phyloP scores from a whole-genome alignment of 164 flowering plant genomes.

The Houttuynia cordata region DNA sequence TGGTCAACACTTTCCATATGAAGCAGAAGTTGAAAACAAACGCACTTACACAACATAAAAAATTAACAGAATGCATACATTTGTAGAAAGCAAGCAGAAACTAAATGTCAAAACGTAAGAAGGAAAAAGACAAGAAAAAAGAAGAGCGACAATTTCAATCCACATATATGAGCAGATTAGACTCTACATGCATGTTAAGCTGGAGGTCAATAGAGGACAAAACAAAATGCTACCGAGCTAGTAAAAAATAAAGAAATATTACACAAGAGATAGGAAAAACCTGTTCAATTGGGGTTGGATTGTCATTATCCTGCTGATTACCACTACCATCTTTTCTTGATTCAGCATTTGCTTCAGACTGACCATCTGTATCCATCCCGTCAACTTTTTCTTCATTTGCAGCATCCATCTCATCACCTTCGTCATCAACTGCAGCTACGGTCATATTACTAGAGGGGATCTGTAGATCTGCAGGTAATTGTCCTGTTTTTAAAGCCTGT shows the following conservation, averaged over 20 bases:
- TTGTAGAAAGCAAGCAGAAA: too few relatives aligned
- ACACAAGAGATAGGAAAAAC: background rate
- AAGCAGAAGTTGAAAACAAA: too few relatives aligned
- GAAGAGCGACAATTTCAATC: too few relatives aligned
- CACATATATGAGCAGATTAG: too few relatives aligned
- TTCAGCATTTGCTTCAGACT: constrained; percentile 17
- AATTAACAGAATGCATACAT: too few relatives aligned
- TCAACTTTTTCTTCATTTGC: constrained; percentile 13
- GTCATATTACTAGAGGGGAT: constrained; percentile 20
- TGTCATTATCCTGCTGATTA: constrained; percentile 19
- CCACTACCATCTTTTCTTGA: constrained; percentile 11
- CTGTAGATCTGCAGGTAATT: constrained; percentile 62
- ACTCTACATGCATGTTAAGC: too few relatives aligned
- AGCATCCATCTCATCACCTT: background rate
- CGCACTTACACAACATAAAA: too few relatives aligned
- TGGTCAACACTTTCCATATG: too few relatives aligned
- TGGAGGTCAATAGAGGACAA: background rate
- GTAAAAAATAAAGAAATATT: too few relatives aligned
- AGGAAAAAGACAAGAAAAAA: too few relatives aligned
- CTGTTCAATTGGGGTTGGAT: constrained; percentile 26
- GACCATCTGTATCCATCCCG: constrained; percentile 28
- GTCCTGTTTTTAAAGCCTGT: constrained; percentile 75
- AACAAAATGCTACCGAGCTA: background rate
- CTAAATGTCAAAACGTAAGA: too few relatives aligned
- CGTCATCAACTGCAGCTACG: constrained; percentile 1